phyloP scores from a whole-genome alignment of 2,329 filamentous ascomycete species.

The Alternaria novae-zelandiae region DNA sequence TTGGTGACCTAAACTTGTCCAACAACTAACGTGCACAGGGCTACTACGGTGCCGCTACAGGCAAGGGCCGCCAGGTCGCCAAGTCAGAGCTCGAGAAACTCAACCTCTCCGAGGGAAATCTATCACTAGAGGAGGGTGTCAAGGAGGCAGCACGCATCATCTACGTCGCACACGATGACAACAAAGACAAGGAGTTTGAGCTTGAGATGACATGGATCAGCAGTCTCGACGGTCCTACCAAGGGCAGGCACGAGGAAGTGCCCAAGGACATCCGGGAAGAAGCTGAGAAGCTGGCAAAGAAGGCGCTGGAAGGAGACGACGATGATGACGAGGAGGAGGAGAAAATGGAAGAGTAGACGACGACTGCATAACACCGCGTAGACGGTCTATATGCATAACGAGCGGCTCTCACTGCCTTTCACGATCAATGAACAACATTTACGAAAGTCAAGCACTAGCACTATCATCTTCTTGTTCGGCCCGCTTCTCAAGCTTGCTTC shows the following conservation, averaged over 20 bases:
- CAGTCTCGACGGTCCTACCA: conserved; percentile 80
- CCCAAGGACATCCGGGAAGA: conserved; percentile 89
- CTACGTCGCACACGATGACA: conserved; percentile 96
- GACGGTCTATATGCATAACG: conserved; percentile 34
- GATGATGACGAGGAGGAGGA: conserved; percentile 78
- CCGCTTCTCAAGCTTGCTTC: conserved; percentile 1
- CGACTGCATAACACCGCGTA: conserved; percentile 27
- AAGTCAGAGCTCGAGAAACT: conserved; percentile 99
- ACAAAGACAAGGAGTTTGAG: conserved; percentile 99
- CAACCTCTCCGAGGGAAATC: conserved; percentile 76
- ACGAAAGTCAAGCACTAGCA: conserved; percentile 3
- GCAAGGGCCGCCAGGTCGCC: conserved; percentile 94
- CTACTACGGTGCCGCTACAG: conserved; percentile 96
- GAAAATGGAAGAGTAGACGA: conserved; percentile 84
- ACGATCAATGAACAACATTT: conserved; percentile 21
- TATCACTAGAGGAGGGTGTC: conserved; percentile 85
- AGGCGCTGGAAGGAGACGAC: conserved; percentile 84
- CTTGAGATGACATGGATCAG: conserved; percentile 99
- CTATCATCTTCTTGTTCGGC: not conserved
- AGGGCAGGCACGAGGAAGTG: conserved; percentile 91
- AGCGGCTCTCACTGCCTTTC: conserved; percentile 25
- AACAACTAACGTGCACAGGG: conserved; percentile 59
- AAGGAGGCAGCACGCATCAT: conserved; percentile 98
- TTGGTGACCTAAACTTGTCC: not conserved
- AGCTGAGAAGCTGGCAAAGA: conserved; percentile 91